Evolutionary conservation across 169 alveolate genomes (phyloP).

Genomic region (Cryptosporidium bovis): DNA sequence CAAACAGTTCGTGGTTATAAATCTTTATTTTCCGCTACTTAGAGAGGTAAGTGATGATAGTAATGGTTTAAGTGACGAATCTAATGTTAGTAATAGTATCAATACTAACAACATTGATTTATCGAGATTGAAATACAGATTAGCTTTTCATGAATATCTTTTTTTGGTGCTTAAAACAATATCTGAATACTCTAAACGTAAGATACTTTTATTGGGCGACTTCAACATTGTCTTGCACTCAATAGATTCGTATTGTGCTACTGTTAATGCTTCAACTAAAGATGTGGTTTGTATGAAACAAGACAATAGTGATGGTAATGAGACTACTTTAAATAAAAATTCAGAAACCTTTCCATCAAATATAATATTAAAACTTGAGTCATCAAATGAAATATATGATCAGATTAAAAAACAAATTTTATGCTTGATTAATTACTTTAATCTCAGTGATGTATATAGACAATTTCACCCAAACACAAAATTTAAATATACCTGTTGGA

Average conservation of each 20-base stretch:
- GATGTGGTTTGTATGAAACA: not conserved
- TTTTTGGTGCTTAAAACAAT: not conserved
- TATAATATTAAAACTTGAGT: not conserved
- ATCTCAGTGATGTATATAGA: slow-evolving; percentile 30
- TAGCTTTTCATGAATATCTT: slow-evolving; percentile 36
- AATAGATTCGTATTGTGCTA: slow-evolving; percentile 26
- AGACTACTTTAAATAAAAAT: no score
- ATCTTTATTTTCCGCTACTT: slow-evolving; percentile 41
- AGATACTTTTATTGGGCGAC: slow-evolving; percentile 40
- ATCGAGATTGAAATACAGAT: slow-evolving; percentile 20
- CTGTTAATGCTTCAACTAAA: not conserved
- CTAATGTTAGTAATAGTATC: no score
- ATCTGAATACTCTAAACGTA: not conserved
- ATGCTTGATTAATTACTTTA: slow-evolving; percentile 1
- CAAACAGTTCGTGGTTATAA: slow-evolving; percentile 6
- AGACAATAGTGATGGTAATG: not conserved
- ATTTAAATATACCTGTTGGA: slow-evolving; percentile 58
- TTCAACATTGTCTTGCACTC: slow-evolving; percentile 11
- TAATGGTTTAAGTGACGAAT: not conserved
- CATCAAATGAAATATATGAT: not conserved
- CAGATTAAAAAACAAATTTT: not conserved
- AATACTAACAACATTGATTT: not conserved
- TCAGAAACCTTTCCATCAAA: not conserved
- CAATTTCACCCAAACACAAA: slow-evolving; percentile 8
- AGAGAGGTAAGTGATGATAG: slow-evolving; percentile 12